Percentiles rank a stretch among this genome's conserved stretches.
Conservation (phyloP, 1,139 yeast species). For the Yamadazyma mexicana region DNA sequence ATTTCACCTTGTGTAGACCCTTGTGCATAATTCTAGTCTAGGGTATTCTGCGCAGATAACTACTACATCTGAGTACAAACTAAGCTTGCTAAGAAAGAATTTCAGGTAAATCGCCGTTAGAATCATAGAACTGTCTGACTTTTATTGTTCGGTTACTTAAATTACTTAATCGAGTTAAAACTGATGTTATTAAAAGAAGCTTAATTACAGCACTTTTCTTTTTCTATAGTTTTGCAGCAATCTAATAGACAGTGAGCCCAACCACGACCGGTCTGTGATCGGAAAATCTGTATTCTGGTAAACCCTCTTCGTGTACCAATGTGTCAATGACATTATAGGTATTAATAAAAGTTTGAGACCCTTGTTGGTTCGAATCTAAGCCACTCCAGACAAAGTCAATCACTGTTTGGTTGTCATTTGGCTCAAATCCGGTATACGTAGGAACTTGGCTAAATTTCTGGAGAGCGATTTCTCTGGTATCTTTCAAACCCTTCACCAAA, state of each 20-base stretch:
- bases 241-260: not conserved
- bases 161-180: too few species aligned
- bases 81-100: too few species aligned
- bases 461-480: slow-evolving; percentile 21
- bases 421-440: slow-evolving; percentile 43
- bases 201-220: not conserved
- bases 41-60: too few species aligned
- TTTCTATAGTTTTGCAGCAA: not conserved
- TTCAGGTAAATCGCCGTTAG: too few species aligned
- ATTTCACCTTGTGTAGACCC: too few species aligned
- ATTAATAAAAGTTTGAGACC: slow-evolving; percentile 18
- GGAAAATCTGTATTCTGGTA: slow-evolving; percentile 25
- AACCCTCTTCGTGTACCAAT: slow-evolving; percentile 17
- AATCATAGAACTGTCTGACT: too few species aligned
- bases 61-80: too few species aligned
- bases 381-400: slow-evolving; percentile 34
- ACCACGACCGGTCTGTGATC: slow-evolving; percentile 48
- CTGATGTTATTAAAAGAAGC: not conserved
- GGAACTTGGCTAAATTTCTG: slow-evolving; percentile 23
- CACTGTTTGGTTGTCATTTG: slow-evolving; percentile 21
- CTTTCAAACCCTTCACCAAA: slow-evolving; percentile 24
- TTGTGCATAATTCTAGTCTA: too few species aligned
- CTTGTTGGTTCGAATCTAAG: slow-evolving; percentile 10
- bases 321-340: slow-evolving; percentile 39
- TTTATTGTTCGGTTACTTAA: too few species aligned